Evolutionary conservation across 2,329 filamentous ascomycete genomes (phyloP).

Genomic region (Paecilomyces niveus): DNA sequence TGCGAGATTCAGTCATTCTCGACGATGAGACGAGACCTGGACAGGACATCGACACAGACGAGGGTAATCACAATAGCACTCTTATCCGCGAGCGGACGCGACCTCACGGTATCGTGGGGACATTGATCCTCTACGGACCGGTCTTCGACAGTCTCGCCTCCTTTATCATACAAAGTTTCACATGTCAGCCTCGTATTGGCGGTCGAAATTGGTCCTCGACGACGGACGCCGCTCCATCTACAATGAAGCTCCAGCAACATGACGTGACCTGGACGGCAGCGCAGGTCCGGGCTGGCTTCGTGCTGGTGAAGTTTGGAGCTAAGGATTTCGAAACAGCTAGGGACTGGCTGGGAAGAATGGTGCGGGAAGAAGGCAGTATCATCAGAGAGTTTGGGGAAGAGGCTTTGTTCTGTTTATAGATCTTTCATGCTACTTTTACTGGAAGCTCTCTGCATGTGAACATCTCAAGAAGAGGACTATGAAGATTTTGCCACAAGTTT

Average conservation of each 20-base stretch:
- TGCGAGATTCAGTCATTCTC: constrained; percentile 80
- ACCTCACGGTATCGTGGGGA: constrained; percentile 70
- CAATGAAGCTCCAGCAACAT: constrained; percentile 29
- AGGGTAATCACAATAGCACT: constrained; percentile 12
- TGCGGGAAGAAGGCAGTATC: constrained; percentile 67
- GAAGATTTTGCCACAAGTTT: neutral
- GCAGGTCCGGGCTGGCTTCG: constrained; percentile 65
- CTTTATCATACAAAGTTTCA: constrained; percentile 76
- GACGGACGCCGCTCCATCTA: constrained; percentile 17
- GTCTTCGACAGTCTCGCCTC: constrained; percentile 58
- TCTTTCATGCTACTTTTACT: neutral
- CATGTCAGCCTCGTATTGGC: constrained; percentile 70
- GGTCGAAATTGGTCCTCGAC: constrained; percentile 61
- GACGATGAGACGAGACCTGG: constrained; percentile 47
- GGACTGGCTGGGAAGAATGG: constrained; percentile 70
- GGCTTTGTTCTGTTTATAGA: constrained; percentile 63
- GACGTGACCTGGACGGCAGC: constrained; percentile 77
- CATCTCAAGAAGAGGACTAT: neutral
- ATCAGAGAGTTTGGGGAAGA: constrained; percentile 68
- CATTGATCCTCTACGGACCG: constrained; percentile 71
- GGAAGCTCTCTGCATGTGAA: neutral
- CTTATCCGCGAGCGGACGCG: constrained; percentile 57
- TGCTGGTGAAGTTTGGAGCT: constrained; percentile 86
- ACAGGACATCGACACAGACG: constrained; percentile 17
- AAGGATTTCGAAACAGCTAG: constrained; percentile 72